phyloP scores from a whole-genome alignment of 768 basidiomycete genomes.

The Suillus paluster region DNA sequence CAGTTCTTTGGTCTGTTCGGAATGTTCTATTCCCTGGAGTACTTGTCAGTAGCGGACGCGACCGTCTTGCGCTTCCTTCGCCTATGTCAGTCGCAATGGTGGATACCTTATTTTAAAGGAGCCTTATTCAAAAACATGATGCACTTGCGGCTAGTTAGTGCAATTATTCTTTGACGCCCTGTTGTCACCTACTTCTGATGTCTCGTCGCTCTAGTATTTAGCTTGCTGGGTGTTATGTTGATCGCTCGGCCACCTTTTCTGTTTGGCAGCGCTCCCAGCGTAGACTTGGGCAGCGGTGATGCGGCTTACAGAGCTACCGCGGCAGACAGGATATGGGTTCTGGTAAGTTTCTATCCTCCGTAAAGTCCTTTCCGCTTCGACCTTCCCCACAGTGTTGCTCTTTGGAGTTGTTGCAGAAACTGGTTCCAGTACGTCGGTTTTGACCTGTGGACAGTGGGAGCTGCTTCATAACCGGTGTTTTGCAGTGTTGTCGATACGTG shows the following conservation, averaged over 20 bases:
- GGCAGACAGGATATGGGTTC: constrained; percentile 53
- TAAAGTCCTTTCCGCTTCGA: background rate
- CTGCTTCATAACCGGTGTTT: background rate
- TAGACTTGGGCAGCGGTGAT: constrained; percentile 6
- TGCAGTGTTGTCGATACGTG: constrained; percentile 57
- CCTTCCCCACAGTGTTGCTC: constrained; percentile 48
- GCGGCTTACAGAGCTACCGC: constrained; percentile 23
- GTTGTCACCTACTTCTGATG: too few species aligned
- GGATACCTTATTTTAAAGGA: constrained; percentile 72
- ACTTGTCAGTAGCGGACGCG: constrained; percentile 79
- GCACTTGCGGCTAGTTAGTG: constrained; percentile 54
- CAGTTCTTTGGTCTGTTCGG: constrained; percentile 75
- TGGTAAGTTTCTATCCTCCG: constrained; percentile 37
- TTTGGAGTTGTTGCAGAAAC: constrained; percentile 73
- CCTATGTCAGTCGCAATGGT: constrained; percentile 68
- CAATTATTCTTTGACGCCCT: background rate
- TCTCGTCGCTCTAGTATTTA: constrained; percentile 48
- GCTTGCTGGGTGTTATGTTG: constrained; percentile 76
- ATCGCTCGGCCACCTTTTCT: constrained; percentile 80
- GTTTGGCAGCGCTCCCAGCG: constrained; percentile 50
- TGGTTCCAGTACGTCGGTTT: constrained; percentile 61
- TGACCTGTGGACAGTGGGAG: too few species aligned
- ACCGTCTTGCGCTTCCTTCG: constrained; percentile 78
- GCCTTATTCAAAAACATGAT: constrained; percentile 54
- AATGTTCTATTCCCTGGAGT: constrained; percentile 72